Percentiles rank a stretch among this genome's conserved stretches.
These are phyloP conservation scores for Cucurbita ficifolia DNA, from an alignment of 306 rosid species.

Conservation along the genomic window DNA sequence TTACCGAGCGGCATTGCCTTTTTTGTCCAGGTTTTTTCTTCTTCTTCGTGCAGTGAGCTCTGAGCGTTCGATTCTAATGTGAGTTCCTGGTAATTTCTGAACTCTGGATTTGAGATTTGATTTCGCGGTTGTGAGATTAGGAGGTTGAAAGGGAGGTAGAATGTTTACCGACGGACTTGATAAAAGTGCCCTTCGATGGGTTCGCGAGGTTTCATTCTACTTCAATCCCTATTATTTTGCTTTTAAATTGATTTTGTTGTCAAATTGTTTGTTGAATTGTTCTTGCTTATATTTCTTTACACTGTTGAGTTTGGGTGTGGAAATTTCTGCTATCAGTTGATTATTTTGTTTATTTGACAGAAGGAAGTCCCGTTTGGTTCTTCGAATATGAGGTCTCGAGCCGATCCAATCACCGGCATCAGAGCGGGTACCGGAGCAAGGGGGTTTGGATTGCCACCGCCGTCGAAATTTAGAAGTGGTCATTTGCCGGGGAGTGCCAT, in stretches of 20 bases:
- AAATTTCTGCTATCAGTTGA: background rate
- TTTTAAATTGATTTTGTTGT: background rate
- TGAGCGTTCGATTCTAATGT: background rate
- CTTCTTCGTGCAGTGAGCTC: background rate
- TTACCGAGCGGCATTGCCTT: background rate
- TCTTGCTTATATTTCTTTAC: background rate
- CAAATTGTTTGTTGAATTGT: background rate
- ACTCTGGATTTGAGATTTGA: background rate
- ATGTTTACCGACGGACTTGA: constrained; percentile 94
- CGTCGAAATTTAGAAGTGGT: constrained; percentile 82
- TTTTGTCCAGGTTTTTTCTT: background rate
- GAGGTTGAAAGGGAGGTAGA: background rate
- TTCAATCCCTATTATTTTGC: background rate
- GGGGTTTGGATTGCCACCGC: constrained; percentile 73
- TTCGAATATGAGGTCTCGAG: constrained; percentile 34
- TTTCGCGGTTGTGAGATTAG: background rate
- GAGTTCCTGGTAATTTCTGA: background rate
- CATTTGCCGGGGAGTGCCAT: constrained; percentile 59
- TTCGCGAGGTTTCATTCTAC: constrained; percentile 44
- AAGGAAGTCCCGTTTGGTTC: constrained; percentile 29
- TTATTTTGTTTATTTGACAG: constrained; percentile 12
- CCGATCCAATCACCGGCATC: constrained; percentile 40
- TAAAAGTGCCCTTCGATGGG: constrained; percentile 79
- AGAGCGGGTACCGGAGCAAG: constrained; percentile 29
- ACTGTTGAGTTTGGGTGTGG: constrained; percentile 12